Evolutionary conservation across 2,329 filamentous ascomycete species (phyloP).

Genomic region (Colletotrichum costaricense): DNA sequence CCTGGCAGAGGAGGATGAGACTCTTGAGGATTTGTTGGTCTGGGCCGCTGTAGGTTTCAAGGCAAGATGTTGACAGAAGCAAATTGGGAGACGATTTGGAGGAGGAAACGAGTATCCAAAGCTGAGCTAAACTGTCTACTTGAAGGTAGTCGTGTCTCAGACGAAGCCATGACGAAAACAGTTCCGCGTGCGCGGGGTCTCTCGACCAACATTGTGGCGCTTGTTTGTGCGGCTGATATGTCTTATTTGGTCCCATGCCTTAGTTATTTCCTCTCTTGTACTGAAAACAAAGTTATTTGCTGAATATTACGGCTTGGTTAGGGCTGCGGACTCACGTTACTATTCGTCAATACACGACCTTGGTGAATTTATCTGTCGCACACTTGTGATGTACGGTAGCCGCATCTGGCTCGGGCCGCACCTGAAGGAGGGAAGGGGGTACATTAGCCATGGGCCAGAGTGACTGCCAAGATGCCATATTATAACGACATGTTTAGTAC

Average conservation of each 20-base stretch:
- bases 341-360: no score
- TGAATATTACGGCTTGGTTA: neutral
- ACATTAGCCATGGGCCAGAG: no score
- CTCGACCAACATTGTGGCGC: neutral
- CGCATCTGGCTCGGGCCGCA: neutral
- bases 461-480: no score
- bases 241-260: neutral
- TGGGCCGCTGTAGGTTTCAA: fast-evolving
- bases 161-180: neutral
- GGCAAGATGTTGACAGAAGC: neutral
- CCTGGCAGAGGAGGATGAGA: neutral
- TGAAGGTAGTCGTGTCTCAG: neutral
- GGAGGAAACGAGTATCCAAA: neutral
- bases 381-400: neutral
- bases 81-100: neutral
- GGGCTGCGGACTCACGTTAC: no score
- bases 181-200: neutral
- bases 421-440: neutral
- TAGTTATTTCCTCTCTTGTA: neutral
- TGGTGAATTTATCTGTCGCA: neutral
- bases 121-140: neutral
- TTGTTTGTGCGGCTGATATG: neutral
- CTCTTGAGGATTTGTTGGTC: neutral
- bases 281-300: neutral
- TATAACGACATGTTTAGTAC: neutral